Evolutionary conservation across 352 stramenopile species (phyloP).

Genomic region (Globisporangium apiculatum): DNA sequence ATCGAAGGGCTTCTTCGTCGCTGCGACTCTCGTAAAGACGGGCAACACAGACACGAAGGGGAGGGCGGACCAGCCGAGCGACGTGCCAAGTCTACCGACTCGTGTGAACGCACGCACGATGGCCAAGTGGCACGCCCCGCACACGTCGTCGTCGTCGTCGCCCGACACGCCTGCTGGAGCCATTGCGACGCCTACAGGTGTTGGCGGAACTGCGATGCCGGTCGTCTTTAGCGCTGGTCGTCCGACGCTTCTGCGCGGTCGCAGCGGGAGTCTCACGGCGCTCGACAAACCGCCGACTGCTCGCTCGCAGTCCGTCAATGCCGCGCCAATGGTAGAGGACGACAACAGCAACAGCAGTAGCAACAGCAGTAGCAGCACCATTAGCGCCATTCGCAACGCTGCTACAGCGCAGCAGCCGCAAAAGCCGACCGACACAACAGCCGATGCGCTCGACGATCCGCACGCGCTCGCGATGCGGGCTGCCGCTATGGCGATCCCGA

Average conservation of each 20-base stretch:
- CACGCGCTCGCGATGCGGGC: neutral
- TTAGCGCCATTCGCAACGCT: neutral
- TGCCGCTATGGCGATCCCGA: neutral
- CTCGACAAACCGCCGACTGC: conserved; percentile 5
- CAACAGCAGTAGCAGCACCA: neutral
- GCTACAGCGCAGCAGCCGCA: too few species aligned
- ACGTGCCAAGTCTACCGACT: too few species aligned
- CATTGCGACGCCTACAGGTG: neutral
- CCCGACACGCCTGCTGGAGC: neutral
- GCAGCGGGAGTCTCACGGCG: conserved; percentile 13
- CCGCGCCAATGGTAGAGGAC: neutral
- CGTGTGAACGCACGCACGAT: neutral
- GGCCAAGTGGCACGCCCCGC: conserved; percentile 8
- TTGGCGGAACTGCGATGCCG: neutral
- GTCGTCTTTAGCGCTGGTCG: neutral
- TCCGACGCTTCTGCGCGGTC: conserved; percentile 5
- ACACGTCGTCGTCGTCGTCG: neutral
- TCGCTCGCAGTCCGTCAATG: neutral
- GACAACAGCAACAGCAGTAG: neutral
- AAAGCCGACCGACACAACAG: neutral
- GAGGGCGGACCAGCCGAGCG: too few species aligned
- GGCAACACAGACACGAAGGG: neutral
- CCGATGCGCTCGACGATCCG: neutral
- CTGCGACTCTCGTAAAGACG: too few species aligned
- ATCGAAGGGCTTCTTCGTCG: too few species aligned